Percentiles rank a stretch among this genome's conserved stretches.
These are phyloP conservation scores for Chaetomium cochliodes DNA, from an alignment of 495 filamentous ascomycete species.

Conservation along the genomic window DNA sequence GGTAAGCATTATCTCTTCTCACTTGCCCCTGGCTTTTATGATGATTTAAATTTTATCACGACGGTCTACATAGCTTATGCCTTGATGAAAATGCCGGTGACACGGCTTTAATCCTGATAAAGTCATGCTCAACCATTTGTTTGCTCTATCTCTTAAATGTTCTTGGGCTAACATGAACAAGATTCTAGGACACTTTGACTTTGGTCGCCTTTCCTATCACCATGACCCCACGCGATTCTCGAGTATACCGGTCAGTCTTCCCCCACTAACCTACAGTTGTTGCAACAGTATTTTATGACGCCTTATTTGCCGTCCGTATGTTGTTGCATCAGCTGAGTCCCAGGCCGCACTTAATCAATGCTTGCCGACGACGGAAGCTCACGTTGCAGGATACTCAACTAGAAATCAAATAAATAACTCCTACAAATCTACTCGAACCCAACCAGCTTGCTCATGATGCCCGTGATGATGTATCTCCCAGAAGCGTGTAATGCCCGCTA, in stretches of 20 bases:
- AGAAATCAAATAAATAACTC: too few species aligned
- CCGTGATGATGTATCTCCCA: too few species aligned
- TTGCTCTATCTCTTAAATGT: not conserved
- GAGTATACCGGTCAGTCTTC: not conserved
- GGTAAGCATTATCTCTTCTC: conserved; percentile 24
- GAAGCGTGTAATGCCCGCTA: too few species aligned
- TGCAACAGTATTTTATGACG: not conserved
- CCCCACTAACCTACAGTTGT: not conserved
- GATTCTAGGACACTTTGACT: not conserved
- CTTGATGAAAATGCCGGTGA: conserved; percentile 94
- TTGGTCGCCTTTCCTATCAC: not conserved
- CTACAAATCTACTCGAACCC: too few species aligned
- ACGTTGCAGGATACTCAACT: too few species aligned
- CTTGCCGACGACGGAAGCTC: too few species aligned
- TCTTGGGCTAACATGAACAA: conserved; percentile 26
- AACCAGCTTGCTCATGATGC: too few species aligned
- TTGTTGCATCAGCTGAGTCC: too few species aligned
- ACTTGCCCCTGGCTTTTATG: conserved; percentile 36
- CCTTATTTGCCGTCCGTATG: too few species aligned
- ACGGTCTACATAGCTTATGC: conserved; percentile 95
- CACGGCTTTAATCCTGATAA: conserved; percentile 71
- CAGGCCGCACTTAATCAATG: too few species aligned
- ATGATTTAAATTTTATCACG: conserved; percentile 83
- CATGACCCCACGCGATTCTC: not conserved
- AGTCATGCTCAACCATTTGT: conserved; percentile 20